A percentile compares a stretch with the other conserved stretches of the same genome.
These are phyloP conservation scores for Trichoderma atroviride DNA, from an alignment of 2,329 filamentous ascomycete species.

Conservation along the genomic window DNA sequence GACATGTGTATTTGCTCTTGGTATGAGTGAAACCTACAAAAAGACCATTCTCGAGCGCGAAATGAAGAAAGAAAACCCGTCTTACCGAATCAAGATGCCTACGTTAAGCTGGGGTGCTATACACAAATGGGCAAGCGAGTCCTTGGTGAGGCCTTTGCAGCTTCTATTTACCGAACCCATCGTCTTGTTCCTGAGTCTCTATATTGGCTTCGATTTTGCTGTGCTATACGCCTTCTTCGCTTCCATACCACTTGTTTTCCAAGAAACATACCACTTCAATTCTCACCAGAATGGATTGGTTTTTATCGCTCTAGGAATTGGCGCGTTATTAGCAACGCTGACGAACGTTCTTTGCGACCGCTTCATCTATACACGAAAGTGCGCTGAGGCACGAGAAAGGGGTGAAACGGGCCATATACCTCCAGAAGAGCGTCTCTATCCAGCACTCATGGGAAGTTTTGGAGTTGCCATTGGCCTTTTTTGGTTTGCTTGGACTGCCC, in stretches of 20 bases:
- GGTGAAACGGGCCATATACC: slow-evolving; percentile 1
- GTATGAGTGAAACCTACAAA: slow-evolving; percentile 22
- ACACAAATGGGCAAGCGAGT: slow-evolving; percentile 15
- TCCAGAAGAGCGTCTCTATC: slow-evolving; percentile 30
- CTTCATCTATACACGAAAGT: slow-evolving; percentile 5
- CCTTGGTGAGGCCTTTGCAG: slow-evolving; percentile 26
- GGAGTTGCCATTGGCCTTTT: slow-evolving; percentile 29
- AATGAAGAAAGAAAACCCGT: not conserved
- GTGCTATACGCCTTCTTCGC: slow-evolving; percentile 59
- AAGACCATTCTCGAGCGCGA: slow-evolving; percentile 1
- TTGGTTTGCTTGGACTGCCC: slow-evolving; percentile 29
- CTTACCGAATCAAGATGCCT: not conserved
- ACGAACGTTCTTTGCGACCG: slow-evolving; percentile 27
- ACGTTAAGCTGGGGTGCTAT: slow-evolving; percentile 3
- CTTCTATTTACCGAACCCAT: slow-evolving; percentile 49
- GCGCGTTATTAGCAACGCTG: slow-evolving; percentile 16
- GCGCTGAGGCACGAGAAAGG: not conserved
- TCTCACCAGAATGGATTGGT: slow-evolving; percentile 26
- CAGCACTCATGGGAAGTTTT: slow-evolving; percentile 31
- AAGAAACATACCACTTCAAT: slow-evolving; percentile 28
- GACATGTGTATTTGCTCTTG: not conserved
- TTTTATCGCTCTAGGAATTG: slow-evolving; percentile 29
- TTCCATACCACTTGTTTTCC: slow-evolving; percentile 28
- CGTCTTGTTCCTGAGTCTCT: slow-evolving; percentile 71
- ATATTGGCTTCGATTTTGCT: slow-evolving; percentile 58